phyloP scores from a whole-genome alignment of 352 stramenopile species.

The Phytophthora constricta region DNA sequence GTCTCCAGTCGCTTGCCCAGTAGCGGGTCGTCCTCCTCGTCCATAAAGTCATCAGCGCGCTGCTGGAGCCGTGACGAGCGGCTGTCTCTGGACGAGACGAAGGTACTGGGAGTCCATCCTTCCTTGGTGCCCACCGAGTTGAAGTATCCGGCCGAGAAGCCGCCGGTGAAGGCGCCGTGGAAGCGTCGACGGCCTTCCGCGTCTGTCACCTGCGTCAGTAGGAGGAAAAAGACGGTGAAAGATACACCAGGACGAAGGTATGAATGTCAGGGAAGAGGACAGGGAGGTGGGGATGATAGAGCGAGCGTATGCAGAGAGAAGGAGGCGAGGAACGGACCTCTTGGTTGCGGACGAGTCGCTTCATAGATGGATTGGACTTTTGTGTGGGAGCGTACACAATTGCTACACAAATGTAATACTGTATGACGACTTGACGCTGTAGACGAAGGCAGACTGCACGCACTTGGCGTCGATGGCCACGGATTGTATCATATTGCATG shows the following conservation, averaged over 20 bases:
- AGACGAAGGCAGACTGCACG: too few species aligned
- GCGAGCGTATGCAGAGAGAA: not conserved
- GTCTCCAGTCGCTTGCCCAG: conserved; percentile 82
- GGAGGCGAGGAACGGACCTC: conserved; percentile 43
- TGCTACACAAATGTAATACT: not conserved
- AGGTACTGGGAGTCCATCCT: conserved; percentile 87
- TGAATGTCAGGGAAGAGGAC: not conserved
- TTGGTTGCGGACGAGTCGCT: conserved; percentile 63
- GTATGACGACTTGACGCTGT: too few species aligned
- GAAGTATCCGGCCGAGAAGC: conserved; percentile 94
- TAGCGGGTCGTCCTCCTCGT: conserved; percentile 93
- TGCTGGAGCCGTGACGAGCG: conserved; percentile 54
- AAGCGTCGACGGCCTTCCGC: conserved; percentile 83
- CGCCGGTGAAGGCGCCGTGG: conserved; percentile 94
- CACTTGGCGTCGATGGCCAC: too few species aligned
- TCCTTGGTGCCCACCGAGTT: conserved; percentile 93
- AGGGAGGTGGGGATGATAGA: not conserved
- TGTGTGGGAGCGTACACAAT: conserved; percentile 2
- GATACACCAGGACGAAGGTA: not conserved
- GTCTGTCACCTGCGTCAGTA: conserved; percentile 61
- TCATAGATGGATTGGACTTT: conserved; percentile 37
- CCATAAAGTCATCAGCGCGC: conserved; percentile 93
- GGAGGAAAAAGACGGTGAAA: not conserved
- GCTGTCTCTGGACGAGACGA: conserved; percentile 77
- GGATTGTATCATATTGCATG: too few species aligned